A percentile compares a stretch with the other conserved stretches of the same genome.
These are phyloP conservation scores for Penstemon newberryi DNA, from an alignment of 257 asterid species.

Conservation along the genomic window DNA sequence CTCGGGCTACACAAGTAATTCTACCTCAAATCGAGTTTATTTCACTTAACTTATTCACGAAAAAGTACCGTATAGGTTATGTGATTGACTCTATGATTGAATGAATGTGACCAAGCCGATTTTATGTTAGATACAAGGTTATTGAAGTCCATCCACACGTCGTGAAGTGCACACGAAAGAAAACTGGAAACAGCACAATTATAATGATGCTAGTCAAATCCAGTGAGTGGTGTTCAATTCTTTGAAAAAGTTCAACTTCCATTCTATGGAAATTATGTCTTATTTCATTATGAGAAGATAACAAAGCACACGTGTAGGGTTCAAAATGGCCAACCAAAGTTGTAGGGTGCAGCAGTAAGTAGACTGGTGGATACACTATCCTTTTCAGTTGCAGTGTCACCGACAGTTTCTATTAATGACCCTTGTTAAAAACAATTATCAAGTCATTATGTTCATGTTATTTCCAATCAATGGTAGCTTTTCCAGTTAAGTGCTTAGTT, in stretches of 20 bases:
- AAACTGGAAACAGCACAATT: slow-evolving; percentile 25
- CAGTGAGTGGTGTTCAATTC: slow-evolving; percentile 13
- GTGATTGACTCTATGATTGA: no score
- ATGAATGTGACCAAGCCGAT: no score
- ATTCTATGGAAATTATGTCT: background rate
- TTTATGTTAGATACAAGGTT: slow-evolving; percentile 3
- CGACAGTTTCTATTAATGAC: slow-evolving; percentile 34
- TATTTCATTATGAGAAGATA: slow-evolving; percentile 6
- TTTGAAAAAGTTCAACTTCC: slow-evolving; percentile 13
- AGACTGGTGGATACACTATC: slow-evolving; percentile 34
- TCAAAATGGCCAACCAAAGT: slow-evolving; percentile 24
- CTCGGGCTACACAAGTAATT: no score
- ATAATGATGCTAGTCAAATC: slow-evolving; percentile 22
- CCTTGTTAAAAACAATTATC: slow-evolving; percentile 20
- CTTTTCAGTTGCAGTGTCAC: slow-evolving; percentile 24
- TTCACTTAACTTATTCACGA: no score
- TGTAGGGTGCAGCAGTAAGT: slow-evolving; percentile 23
- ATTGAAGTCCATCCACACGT: slow-evolving; percentile 40
- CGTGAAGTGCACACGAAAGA: slow-evolving; percentile 43
- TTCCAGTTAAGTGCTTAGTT: no score
- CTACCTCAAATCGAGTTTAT: no score
- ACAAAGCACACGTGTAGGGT: slow-evolving; percentile 30
- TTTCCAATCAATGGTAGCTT: background rate
- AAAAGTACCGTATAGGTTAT: no score
- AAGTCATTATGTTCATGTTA: slow-evolving; percentile 10